These are phyloP conservation scores for Apiospora kogelbergensis DNA, from an alignment of 2,329 filamentous ascomycete species.

Conservation along the genomic window DNA sequence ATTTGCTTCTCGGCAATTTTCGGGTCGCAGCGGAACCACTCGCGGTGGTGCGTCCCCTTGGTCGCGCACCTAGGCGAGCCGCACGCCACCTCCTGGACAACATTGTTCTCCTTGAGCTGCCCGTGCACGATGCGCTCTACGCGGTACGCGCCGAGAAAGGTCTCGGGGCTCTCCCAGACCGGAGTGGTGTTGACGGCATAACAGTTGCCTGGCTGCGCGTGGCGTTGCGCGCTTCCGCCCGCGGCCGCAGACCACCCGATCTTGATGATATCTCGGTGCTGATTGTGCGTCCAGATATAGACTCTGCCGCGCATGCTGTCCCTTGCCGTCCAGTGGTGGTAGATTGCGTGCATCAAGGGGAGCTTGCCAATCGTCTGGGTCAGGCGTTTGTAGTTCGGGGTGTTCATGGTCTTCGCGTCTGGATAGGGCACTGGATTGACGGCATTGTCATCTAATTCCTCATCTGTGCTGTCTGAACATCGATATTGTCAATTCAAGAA, in stretches of 20 bases:
- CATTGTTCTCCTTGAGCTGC: neutral
- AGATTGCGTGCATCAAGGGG: neutral
- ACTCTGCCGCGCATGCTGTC: neutral
- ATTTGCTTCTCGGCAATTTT: neutral
- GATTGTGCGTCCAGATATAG: neutral
- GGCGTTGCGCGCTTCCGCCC: neutral
- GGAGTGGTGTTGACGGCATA: neutral
- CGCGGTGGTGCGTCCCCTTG: neutral
- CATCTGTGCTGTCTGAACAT: neutral
- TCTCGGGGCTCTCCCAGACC: neutral
- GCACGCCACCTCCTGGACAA: neutral
- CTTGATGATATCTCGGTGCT: neutral
- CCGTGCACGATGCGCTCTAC: neutral
- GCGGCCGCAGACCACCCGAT: neutral
- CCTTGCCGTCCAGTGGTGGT: neutral
- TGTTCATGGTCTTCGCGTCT: neutral
- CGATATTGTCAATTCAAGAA: neutral
- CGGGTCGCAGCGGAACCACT: neutral
- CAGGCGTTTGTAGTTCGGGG: neutral
- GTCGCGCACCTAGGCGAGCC: neutral
- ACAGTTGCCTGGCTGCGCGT: neutral
- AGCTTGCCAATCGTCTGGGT: neutral
- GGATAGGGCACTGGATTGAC: neutral
- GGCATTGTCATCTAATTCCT: neutral
- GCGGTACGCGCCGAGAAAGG: neutral